Conservation (phyloP, 2,329 filamentous ascomycete genomes). For the Pseudogymnoascus sp. region DNA sequence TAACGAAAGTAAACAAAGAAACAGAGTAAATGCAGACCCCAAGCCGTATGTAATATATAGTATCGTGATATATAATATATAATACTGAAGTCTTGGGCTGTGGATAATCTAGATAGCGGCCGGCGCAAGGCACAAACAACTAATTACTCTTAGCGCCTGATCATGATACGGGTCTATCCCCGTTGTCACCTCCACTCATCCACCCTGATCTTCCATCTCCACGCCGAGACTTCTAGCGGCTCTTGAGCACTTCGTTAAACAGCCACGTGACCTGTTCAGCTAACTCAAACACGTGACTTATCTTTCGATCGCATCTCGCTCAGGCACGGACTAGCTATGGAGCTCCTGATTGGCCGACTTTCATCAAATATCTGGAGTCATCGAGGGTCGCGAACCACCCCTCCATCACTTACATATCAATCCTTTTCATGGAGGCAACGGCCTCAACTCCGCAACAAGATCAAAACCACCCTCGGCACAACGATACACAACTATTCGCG, state of each 20-base stretch:
- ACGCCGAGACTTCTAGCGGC: background rate
- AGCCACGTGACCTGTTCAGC: background rate
- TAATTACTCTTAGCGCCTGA: background rate
- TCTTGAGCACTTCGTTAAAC: background rate
- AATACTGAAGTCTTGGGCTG: background rate
- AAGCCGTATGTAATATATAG: background rate
- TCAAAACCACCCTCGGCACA: background rate
- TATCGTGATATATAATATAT: background rate
- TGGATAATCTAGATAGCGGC: too few species aligned
- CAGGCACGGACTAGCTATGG: background rate
- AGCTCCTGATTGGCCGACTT: background rate
- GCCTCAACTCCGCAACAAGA: background rate
- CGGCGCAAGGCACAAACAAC: background rate
- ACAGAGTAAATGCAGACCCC: too few species aligned
- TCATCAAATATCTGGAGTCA: conserved; percentile 6
- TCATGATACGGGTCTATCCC: background rate
- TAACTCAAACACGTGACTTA: background rate
- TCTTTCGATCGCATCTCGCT: background rate
- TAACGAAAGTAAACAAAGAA: too few species aligned
- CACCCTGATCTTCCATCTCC: background rate
- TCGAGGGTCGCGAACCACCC: conserved; percentile 5
- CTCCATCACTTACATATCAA: background rate
- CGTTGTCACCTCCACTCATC: background rate
- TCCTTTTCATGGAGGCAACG: background rate
- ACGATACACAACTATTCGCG: background rate